Evolutionary conservation across 2,329 filamentous ascomycete genomes (phyloP), one percentile per base, ranked within the genome.

Genomic region (Tolypocladium sp.): DNA sequence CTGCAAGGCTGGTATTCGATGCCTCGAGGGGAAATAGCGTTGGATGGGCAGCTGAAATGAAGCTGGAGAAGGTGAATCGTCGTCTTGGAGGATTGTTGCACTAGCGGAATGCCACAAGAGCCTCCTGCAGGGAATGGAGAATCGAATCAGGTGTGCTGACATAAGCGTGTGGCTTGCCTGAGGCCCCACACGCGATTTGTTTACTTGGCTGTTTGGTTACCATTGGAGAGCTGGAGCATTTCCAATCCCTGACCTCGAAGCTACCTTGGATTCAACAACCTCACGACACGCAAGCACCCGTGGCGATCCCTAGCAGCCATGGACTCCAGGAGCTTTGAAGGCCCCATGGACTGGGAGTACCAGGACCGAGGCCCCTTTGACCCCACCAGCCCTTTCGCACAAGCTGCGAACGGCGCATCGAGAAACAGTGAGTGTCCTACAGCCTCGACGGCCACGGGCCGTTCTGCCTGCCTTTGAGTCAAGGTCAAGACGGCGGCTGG

Each of bases 301-400:
- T 27, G 49, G 30, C 20, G 30, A n/a, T 51, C 13, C 41, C 27
- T 30, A 17, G 55, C 57, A 40, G 63, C 58, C 64, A 85, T 82
- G 78, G 77, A 83, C 58, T 77, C 77, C 64, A 77, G 85, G 66
- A 83, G 80, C 2, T 80, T 76, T 63, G 84, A 87, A 71, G 77
- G 82, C 62, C 83, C 77, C 63, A 88, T 88, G 85, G 85, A 87
- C 66, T 88, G 82, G 82, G 82, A 87, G 68, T 87, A 84, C 69
- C 79, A 86, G 65, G 78, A 76, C 61, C 71, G 75, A 55, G 83
- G 79, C 2, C 83, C 83, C 22, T 71, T 84, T 61, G 85, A 87
- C 71, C 79, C 78, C 22, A 83, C 82, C 12, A 86, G 84, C 63
- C 85, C 85, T 2, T 87, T 87, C 69, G 76, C 80, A 25, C 81